Base-by-base conservation (phyloP, 2,329 filamentous ascomycete species). In the Chaetomium globosum region DNA sequence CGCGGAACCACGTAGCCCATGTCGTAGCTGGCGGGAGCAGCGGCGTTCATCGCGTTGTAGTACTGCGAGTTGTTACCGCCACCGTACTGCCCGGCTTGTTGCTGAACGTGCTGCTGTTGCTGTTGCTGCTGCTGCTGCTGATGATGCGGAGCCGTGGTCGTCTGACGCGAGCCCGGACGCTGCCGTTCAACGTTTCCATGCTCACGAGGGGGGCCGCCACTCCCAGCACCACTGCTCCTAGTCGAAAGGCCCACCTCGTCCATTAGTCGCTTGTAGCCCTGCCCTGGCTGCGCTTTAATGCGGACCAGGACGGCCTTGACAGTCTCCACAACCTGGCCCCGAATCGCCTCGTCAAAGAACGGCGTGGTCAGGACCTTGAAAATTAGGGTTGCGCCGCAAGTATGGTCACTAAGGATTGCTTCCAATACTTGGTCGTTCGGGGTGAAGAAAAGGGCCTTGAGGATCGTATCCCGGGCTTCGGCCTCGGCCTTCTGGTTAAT, bases 351-450 rank as follows among this genome's bases (percentile, higher is more conserved):
- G 70, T 99, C 95, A 69, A 98, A 93, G 84, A 97, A 98, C 0
- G 95, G 95, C 8, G 93, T 98, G 0, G 95, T 98, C 63, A 99
- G 83, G 39, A 98, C 93, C 83, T 99, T 99, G 86, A 98, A 99
- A 73, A 99, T 98, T 71, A 99, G 81, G 0, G 94, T 98, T 3
- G 94, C 92, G 62, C 95, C 95, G 70, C 93, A 98, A 55, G 90
- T 87, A 73, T 96, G 92, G 75, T 99, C 95, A 67, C 87, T 90
- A 39, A 99, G 82, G 66, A 99, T 98, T 63, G 92, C 91, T 75
- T 97, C 93, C 49, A 99, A 80, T 1, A 91, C 87, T 71, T 93
- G 88, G 73, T 98, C 92, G 67, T 94, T 91, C 2, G 88, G 85
- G 9, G 91, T 93, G 78, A 97, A 96, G 84, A 99, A 98, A 39